phyloP scores from a whole-genome alignment of 2,329 filamentous ascomycete species.

The Zopfia rhizophila region DNA sequence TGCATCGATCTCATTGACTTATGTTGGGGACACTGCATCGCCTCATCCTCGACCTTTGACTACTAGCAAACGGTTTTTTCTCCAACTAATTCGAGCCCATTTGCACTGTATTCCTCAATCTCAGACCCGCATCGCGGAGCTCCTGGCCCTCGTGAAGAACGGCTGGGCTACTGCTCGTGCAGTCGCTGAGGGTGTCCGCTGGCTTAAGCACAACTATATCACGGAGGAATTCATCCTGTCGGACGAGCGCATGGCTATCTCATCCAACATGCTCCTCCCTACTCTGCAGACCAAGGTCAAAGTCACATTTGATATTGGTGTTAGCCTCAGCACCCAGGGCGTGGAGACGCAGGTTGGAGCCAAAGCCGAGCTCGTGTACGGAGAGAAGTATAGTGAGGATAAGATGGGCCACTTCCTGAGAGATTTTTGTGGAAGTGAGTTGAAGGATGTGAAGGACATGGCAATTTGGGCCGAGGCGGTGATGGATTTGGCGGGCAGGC shows the following conservation, averaged over 20 bases:
- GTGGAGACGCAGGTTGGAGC: slow-evolving; percentile 67
- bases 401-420: slow-evolving; percentile 79
- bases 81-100: slow-evolving; percentile 76
- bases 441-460: slow-evolving; percentile 41
- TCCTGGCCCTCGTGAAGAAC: slow-evolving; percentile 69
- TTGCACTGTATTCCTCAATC: slow-evolving; percentile 70
- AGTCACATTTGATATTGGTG: slow-evolving; percentile 66
- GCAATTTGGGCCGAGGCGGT: slow-evolving; percentile 57
- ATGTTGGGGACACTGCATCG: slow-evolving; percentile 70
- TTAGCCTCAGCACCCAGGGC: slow-evolving; percentile 54
- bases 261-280: slow-evolving; percentile 69
- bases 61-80: slow-evolving; percentile 77
- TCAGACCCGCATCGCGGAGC: slow-evolving; percentile 64
- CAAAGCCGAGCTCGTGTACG: slow-evolving; percentile 74
- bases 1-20: slow-evolving; percentile 72
- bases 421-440: slow-evolving; percentile 58
- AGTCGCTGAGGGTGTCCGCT: slow-evolving; percentile 69
- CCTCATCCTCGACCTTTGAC: slow-evolving; percentile 66
- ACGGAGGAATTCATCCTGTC: slow-evolving; percentile 71
- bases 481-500: slow-evolving; percentile 54
- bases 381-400: slow-evolving; percentile 78
- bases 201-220: slow-evolving; percentile 71
- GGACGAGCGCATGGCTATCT: slow-evolving; percentile 73
- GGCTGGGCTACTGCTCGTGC: slow-evolving; percentile 73
- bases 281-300: slow-evolving; percentile 76